A percentile compares a stretch with the other conserved stretches of the same genome.
phyloP scores from a whole-genome alignment of 768 basidiomycete genomes.

The Suillus fuscotomentosus region DNA sequence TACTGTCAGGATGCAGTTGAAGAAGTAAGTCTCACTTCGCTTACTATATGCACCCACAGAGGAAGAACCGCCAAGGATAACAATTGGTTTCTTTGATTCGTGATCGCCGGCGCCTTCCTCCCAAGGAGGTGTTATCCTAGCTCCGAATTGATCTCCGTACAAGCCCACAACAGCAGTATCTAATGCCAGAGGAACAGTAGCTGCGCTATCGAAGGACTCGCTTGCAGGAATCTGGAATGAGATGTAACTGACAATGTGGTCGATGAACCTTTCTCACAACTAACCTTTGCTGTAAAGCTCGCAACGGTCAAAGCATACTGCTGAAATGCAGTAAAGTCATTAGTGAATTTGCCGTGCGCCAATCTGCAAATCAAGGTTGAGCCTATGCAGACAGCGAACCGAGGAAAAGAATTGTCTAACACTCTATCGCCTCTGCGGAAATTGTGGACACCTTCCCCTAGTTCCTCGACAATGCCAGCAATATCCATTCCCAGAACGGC shows the following conservation, averaged over 20 bases:
- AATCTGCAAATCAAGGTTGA: slow-evolving; percentile 25
- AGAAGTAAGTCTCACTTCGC: slow-evolving; percentile 13
- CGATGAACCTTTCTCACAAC: background rate
- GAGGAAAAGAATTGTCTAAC: slow-evolving; percentile 19
- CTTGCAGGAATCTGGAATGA: slow-evolving; percentile 40
- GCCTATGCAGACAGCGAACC: slow-evolving; percentile 13
- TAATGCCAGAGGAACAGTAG: slow-evolving; percentile 46
- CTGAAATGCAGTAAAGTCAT: slow-evolving; percentile 37
- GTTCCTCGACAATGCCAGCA: slow-evolving; percentile 38
- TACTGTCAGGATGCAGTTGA: background rate
- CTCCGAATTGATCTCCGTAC: slow-evolving; percentile 39
- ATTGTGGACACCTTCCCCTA: slow-evolving; percentile 36
- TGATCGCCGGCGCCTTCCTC: slow-evolving; percentile 30
- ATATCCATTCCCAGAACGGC: slow-evolving; percentile 33
- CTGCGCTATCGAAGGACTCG: slow-evolving; percentile 42
- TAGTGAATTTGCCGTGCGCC: slow-evolving; percentile 24
- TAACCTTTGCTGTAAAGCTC: slow-evolving; percentile 38
- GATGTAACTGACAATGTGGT: no score
- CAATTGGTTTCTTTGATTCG: slow-evolving; percentile 42
- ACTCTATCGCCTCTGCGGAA: slow-evolving; percentile 42
- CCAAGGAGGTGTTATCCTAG: slow-evolving; percentile 39
- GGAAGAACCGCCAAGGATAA: slow-evolving; percentile 47
- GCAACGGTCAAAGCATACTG: slow-evolving; percentile 36
- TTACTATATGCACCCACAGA: slow-evolving; percentile 48
- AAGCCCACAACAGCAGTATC: slow-evolving; percentile 47